These are phyloP conservation scores for Ascochyta lentis DNA, from an alignment of 2,329 filamentous ascomycete species.

Conservation along the genomic window DNA sequence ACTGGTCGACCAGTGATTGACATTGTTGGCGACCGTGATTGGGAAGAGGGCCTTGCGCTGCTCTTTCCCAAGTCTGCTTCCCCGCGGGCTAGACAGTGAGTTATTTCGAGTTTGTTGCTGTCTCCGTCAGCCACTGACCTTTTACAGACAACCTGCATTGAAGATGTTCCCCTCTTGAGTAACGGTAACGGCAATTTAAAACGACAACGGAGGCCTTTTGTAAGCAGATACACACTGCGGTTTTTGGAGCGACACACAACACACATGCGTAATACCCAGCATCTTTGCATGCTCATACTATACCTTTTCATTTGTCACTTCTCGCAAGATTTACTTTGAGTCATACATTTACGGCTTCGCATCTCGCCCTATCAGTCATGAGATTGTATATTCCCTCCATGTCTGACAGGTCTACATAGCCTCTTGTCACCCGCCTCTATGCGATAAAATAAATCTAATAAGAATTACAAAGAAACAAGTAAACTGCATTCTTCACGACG, in stretches of 20 bases:
- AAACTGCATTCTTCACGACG: too few relatives aligned
- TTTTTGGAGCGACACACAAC: background rate
- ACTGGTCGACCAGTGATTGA: conserved; percentile 36
- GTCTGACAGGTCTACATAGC: too few relatives aligned
- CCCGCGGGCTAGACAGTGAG: background rate
- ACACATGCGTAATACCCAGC: background rate
- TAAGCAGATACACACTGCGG: background rate
- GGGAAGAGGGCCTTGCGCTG: conserved; percentile 42
- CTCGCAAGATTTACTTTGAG: background rate
- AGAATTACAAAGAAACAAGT: too few relatives aligned
- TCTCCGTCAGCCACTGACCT: background rate
- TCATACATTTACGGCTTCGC: too few relatives aligned
- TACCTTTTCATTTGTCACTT: background rate
- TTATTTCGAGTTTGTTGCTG: background rate
- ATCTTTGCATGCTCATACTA: background rate
- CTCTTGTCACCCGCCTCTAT: too few relatives aligned
- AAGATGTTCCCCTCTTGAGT: background rate
- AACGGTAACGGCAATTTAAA: background rate
- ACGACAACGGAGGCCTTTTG: background rate
- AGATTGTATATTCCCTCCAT: too few relatives aligned
- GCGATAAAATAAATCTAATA: too few relatives aligned
- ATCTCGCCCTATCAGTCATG: too few relatives aligned
- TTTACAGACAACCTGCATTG: background rate
- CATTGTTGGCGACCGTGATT: conserved; percentile 41
- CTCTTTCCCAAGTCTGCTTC: conserved; percentile 30